phyloP scores from a whole-genome alignment of 140 eudicot species.

The Artemisia princeps region DNA sequence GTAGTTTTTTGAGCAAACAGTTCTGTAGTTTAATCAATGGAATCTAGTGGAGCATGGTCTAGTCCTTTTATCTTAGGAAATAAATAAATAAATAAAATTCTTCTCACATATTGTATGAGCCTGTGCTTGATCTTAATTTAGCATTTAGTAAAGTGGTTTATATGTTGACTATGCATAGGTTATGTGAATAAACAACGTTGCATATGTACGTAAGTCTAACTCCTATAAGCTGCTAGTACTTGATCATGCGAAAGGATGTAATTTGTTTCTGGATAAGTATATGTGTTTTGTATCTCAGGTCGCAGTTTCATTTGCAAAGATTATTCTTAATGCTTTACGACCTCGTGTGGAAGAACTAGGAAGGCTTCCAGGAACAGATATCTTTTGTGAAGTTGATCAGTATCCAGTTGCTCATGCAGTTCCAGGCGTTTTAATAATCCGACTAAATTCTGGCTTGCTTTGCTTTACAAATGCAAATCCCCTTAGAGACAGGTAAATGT shows the following conservation, averaged over 20 bases:
- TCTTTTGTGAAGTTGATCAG: constrained; percentile 66
- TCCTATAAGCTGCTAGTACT: no score
- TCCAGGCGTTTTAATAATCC: constrained; percentile 56
- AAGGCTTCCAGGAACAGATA: constrained; percentile 62
- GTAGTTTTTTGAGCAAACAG: no score
- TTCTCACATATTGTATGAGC: neutral
- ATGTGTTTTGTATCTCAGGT: constrained; percentile 35
- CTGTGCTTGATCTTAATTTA: neutral
- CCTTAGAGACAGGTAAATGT: constrained; percentile 60
- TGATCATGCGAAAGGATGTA: neutral
- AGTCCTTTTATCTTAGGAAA: constrained; percentile 11
- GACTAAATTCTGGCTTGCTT: constrained; percentile 71
- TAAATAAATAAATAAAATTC: neutral
- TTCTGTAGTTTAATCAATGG: neutral
- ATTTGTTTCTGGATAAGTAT: neutral
- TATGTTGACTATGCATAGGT: neutral
- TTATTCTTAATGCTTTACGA: constrained; percentile 47
- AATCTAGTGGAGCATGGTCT: constrained; percentile 17
- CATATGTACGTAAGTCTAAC: neutral
- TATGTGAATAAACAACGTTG: constrained; percentile 1
- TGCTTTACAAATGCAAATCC: constrained; percentile 80
- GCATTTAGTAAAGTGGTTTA: neutral
- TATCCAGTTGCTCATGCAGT: constrained; percentile 62
- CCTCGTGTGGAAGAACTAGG: constrained; percentile 69
- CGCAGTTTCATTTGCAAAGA: constrained; percentile 70